Evolutionary conservation across 2,329 filamentous ascomycete species (phyloP).

Genomic region (Aspergillus proliferans): DNA sequence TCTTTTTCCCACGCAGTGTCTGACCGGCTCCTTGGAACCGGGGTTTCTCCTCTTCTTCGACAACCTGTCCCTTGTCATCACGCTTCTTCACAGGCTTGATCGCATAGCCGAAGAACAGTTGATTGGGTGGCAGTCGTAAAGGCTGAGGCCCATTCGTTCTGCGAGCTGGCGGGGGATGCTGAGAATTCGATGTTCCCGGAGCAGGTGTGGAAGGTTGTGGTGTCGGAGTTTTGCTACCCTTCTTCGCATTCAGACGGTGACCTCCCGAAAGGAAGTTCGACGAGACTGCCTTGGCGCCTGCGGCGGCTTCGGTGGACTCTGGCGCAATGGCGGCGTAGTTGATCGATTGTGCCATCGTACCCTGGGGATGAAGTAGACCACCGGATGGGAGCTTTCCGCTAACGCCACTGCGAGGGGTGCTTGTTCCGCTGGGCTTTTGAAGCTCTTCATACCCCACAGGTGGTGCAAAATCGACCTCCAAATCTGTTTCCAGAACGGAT

Average conservation of each 20-base stretch:
- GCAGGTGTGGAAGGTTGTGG: constrained; percentile 70
- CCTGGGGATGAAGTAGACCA: constrained; percentile 72
- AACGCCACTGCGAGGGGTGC: constrained; percentile 66
- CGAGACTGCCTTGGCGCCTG: constrained; percentile 56
- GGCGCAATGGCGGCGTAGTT: constrained; percentile 91
- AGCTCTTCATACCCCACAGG: constrained; percentile 93
- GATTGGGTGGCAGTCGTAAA: constrained; percentile 74
- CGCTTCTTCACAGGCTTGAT: constrained; percentile 80
- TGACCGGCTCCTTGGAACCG: constrained; percentile 81
- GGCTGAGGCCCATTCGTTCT: constrained; percentile 76
- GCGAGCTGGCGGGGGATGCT: constrained; percentile 39
- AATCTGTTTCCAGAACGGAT: constrained; percentile 91
- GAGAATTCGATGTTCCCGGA: constrained; percentile 47
- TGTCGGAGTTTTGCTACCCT: constrained; percentile 66
- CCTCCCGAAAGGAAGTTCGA: constrained; percentile 77
- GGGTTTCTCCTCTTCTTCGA: constrained; percentile 58
- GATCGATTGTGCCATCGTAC: constrained; percentile 96
- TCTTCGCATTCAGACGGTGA: constrained; percentile 76
- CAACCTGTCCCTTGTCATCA: constrained; percentile 57
- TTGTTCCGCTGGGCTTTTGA: constrained; percentile 70
- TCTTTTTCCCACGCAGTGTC: constrained; percentile 70
- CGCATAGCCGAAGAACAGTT: constrained; percentile 95
- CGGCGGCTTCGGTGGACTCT: constrained; percentile 59
- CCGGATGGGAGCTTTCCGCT: constrained; percentile 60
- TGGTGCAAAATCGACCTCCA: constrained; percentile 91